Base-by-base conservation (phyloP, 331 rosid species). In the Pyracantha coccinea region DNA sequence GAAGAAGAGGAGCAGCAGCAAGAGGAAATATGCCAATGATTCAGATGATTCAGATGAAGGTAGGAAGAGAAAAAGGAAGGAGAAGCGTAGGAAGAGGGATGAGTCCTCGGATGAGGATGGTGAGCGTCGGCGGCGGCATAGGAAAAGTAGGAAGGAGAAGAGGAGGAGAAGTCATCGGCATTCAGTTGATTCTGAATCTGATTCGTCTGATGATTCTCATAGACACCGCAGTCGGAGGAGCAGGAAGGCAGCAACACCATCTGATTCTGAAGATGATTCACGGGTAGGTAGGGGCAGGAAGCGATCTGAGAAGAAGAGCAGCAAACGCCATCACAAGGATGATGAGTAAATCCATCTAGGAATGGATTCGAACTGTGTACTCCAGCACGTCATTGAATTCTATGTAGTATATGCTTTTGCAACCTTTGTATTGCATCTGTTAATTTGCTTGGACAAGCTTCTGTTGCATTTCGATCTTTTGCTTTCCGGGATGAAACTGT, bases 141-240 rank as follows among this genome's bases (percentile, higher is more conserved):
- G 94, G 73, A 91, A 91, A 84, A 91, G 94, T 74, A 87, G 92
- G 85, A 88, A 87, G 83, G 96, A 93, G 72, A 88, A 89, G 83
- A 78, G 85, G 77, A 84, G 92, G 73, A 91, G 96, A 75, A 88
- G 94, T 72, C 87, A 89, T 83, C 83, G 85, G 17, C 71, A 83
- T 72, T 83, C 74, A 0, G 90, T 90, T 12, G 88, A 89, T 66
- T 84, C 91, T 64, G 93, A 86, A 65, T 88, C 90, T 31, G 90
- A 91, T 78, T 72, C 89, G 41, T 90, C 96, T 23, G 91, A 87
- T 32, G 91, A 87, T 81, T 80, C 85, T 20, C 69, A 64, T 35
- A 72, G 76, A 61, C 80, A 79, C 77, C 87, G 74, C 73, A 86
- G 83, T 72, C 81, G 72, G 47, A 93, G 83, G 81, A 86, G 85